Evolutionary conservation across 345 rosid genomes (phyloP), one percentile per base, ranked within the genome.

Genomic region (Moringa oleifera): DNA sequence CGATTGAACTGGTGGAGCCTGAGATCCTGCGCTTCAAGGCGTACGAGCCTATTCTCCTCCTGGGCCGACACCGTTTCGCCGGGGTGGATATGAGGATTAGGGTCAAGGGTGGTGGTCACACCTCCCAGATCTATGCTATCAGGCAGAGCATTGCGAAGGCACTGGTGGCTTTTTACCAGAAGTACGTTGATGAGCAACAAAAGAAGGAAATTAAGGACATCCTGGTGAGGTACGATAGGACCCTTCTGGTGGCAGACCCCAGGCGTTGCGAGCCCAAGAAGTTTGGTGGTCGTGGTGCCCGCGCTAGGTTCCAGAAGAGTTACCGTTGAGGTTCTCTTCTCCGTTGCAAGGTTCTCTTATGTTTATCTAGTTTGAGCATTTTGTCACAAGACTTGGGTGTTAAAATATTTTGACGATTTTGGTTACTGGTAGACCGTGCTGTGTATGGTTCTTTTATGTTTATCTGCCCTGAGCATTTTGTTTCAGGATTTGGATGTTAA

Each of bases 121-220:
- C 95, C 19, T 85, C 95, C 0, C 97, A 87, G 88, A 89, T 90
- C 49, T 90, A 90, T 72, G 97, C 97, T 0, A 90, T 90, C 41
- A 73, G 97, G 24, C 97, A 90, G 79, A 85, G 95, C 72, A 90
- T 90, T 18, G 95, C 97, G 0, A 90, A 90, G 75, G 97, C 97
- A 0, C 75, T 90, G 0, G 95, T 90, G 0, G 92, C 97, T 0
- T 90, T 47, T 31, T 87, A 85, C 67, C 97, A 87, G 86, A 90
- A 90, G 82, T 82, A 59, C 37, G 97, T 87, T 0, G 97, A 90
- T 25, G 97, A 90, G 79, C 95, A 85, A 74, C 79, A 83, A 54
- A 90, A 90, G 84, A 87, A 87, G 77, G 97, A 90, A 82, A 85
- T 90, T 1, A 90, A 87, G 71, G 97, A 90, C 33, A 82, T 90